Percentiles rank a stretch among this genome's conserved stretches.
Conservation (phyloP, 148 eudicot genomes). For the Bassia scoparia region DNA sequence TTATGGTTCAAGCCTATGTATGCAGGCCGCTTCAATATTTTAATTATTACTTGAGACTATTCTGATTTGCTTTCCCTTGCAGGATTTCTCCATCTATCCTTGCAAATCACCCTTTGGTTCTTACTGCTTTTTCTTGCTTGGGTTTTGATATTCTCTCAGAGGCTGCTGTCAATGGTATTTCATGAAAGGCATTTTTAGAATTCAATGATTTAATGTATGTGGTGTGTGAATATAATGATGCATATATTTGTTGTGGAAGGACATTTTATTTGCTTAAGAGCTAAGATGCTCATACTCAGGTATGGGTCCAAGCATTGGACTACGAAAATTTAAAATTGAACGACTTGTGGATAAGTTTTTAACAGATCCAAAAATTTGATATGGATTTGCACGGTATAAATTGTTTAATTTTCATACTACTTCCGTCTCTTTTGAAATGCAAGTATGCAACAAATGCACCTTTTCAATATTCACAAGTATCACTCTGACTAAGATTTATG, state of each 20-base stretch:
- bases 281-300: not conserved
- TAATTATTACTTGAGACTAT: constrained; percentile 15
- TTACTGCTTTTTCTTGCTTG: constrained; percentile 82
- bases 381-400: too few species aligned
- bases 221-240: not conserved
- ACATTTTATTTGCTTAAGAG: not conserved
- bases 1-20: not conserved
- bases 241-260: not conserved
- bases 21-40: constrained; percentile 9
- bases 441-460: too few species aligned
- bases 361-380: too few species aligned
- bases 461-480: too few species aligned
- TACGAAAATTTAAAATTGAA: too few species aligned
- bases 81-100: constrained; percentile 84
- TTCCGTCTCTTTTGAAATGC: too few species aligned
- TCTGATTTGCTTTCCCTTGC: constrained; percentile 28
- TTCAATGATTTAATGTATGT: not conserved
- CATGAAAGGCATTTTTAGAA: constrained; percentile 10
- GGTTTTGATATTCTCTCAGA: constrained; percentile 71
- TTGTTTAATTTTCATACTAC: too few species aligned
- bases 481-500: too few species aligned
- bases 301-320: too few species aligned
- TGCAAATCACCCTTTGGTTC: constrained; percentile 88
- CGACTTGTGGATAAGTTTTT: too few species aligned
- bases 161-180: constrained; percentile 89